Evolutionary conservation across 2,329 filamentous ascomycete genomes (phyloP).

Genomic region (Fusarium begoniae): DNA sequence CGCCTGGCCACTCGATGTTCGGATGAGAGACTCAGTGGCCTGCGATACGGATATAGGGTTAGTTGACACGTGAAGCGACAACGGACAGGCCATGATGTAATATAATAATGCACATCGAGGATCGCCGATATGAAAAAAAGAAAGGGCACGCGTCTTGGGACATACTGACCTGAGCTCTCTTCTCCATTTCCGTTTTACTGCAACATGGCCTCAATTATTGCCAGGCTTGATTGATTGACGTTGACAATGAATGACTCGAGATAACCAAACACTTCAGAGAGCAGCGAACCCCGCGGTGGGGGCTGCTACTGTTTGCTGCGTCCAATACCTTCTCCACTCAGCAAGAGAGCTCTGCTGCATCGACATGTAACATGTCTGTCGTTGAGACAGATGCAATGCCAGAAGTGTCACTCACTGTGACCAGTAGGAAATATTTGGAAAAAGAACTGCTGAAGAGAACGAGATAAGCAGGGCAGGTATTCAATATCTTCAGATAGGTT

Average conservation of each 20-base stretch:
- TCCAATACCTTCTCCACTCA: conserved; percentile 19
- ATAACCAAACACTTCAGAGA: background rate
- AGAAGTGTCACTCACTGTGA: background rate
- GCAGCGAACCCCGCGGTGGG: conserved; percentile 31
- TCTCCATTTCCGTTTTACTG: conserved; percentile 47
- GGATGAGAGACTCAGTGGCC: conserved; percentile 52
- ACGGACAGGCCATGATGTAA: background rate
- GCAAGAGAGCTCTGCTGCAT: background rate
- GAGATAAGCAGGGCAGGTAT: too few relatives aligned
- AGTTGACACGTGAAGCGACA: background rate
- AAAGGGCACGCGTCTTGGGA: background rate
- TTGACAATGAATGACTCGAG: background rate
- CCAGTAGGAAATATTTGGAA: background rate
- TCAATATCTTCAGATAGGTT: background rate
- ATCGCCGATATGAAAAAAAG: background rate
- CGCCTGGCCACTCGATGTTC: conserved; percentile 54
- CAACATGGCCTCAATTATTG: conserved; percentile 36
- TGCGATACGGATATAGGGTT: conserved; percentile 28
- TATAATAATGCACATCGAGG: background rate
- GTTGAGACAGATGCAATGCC: background rate
- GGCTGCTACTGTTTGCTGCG: conserved; percentile 8
- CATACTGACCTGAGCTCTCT: conserved; percentile 49
- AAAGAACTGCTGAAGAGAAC: background rate
- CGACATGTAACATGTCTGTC: background rate
- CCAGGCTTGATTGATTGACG: conserved; percentile 14